Percentiles rank a stretch among this genome's conserved stretches.
phyloP scores from a whole-genome alignment of 495 filamentous ascomycete species.

The Xylaria scruposa region DNA sequence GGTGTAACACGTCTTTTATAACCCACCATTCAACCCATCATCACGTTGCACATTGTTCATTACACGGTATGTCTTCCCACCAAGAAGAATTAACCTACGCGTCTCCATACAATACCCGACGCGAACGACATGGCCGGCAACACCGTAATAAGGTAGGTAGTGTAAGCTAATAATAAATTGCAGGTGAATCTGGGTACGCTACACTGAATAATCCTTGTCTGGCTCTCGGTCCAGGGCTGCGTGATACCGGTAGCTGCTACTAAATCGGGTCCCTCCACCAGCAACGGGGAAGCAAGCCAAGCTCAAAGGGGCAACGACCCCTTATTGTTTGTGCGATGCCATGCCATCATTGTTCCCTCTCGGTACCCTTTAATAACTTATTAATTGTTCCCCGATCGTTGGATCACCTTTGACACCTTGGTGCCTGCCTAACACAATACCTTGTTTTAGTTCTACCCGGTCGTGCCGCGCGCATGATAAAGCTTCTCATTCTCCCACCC shows the following conservation, averaged over 20 bases:
- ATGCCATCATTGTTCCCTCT: slow-evolving; percentile 14
- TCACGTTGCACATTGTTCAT: not conserved
- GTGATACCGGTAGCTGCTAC: slow-evolving; percentile 14
- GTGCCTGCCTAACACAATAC: slow-evolving; percentile 17
- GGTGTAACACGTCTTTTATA: not conserved
- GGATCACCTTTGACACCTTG: slow-evolving; percentile 11
- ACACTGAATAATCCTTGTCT: slow-evolving; percentile 1
- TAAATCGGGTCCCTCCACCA: slow-evolving; percentile 4
- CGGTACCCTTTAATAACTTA: not conserved
- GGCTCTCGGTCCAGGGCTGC: slow-evolving; percentile 14
- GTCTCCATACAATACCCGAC: not conserved
- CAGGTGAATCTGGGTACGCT: slow-evolving; percentile 16
- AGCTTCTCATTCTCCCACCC: slow-evolving; percentile 8
- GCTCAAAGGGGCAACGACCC: slow-evolving; percentile 29
- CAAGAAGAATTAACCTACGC: not conserved
- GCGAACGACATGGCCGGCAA: not conserved
- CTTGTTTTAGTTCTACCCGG: not conserved
- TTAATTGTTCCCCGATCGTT: slow-evolving; percentile 18
- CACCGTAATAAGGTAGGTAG: not conserved
- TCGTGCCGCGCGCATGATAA: slow-evolving; percentile 17
- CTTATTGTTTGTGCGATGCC: slow-evolving; percentile 21
- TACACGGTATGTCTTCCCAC: slow-evolving; percentile 4
- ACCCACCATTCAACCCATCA: not conserved
- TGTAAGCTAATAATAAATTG: slow-evolving; percentile 23
- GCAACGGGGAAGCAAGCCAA: slow-evolving; percentile 13